Conservation (phyloP, 371 early-diverging fungal species). For the Chytridium lagenaria region DNA sequence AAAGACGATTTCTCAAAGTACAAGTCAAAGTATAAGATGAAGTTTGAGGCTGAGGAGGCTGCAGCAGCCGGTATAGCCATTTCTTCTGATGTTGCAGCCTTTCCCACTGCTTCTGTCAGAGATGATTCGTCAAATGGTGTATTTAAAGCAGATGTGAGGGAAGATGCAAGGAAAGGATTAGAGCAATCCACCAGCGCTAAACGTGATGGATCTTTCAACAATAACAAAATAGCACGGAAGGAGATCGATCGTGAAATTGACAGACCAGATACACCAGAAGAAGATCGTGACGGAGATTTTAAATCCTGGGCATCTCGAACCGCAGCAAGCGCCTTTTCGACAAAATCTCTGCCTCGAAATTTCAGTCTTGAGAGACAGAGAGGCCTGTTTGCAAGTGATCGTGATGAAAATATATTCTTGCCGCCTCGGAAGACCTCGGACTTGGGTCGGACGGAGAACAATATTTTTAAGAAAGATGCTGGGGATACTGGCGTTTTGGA, state of each 20-base stretch:
- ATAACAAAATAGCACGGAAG: not conserved
- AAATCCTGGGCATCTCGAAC: not conserved
- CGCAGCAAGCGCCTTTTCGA: not conserved
- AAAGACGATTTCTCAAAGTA: conserved; percentile 12
- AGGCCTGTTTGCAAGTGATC: not conserved
- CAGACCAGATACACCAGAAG: not conserved
- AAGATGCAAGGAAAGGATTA: not conserved
- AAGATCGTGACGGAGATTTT: not conserved
- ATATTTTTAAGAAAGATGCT: not conserved
- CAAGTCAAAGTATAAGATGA: not conserved
- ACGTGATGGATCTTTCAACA: not conserved
- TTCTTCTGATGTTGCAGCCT: not conserved
- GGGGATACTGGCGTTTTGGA: not conserved
- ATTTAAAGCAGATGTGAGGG: not conserved
- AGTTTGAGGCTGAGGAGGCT: conserved; percentile 3
- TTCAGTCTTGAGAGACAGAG: conserved; percentile 2
- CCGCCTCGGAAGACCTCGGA: too few species aligned
- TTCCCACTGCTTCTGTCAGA: not conserved
- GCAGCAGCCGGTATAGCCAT: not conserved
- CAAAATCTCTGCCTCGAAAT: conserved; percentile 3
- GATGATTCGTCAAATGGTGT: too few species aligned
- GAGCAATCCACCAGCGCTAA: too few species aligned
- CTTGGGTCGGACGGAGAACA: not conserved
- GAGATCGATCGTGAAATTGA: not conserved
- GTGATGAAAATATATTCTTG: not conserved